Evolutionary conservation across 208 protist genomes (phyloP).

Genomic region (Crithidia fasciculata): DNA sequence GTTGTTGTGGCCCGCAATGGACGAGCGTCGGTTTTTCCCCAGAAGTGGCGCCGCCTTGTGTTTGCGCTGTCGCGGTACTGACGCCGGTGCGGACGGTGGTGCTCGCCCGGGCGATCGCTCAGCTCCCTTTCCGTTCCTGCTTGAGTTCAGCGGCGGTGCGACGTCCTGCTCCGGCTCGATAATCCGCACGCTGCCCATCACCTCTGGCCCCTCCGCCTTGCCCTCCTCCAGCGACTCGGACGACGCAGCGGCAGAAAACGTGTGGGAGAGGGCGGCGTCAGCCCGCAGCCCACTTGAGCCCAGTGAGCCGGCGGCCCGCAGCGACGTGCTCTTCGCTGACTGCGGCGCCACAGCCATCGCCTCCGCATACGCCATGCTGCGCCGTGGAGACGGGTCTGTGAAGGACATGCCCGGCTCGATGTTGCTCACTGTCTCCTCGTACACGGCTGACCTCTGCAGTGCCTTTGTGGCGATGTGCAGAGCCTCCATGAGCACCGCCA

Average conservation of each 20-base stretch:
- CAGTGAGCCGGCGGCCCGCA: neutral
- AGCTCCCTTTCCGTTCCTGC: neutral
- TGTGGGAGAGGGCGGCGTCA: neutral
- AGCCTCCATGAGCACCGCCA: constrained; percentile 44
- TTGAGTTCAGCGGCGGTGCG: neutral
- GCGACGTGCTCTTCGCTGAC: constrained; percentile 1
- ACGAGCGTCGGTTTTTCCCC: neutral
- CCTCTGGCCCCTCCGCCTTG: too few relatives aligned
- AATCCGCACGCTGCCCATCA: neutral
- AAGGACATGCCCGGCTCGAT: constrained; percentile 1
- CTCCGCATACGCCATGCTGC: constrained; percentile 6
- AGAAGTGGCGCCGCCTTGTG: neutral
- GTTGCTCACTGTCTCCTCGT: constrained; percentile 7
- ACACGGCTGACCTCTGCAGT: neutral
- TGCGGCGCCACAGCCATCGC: neutral
- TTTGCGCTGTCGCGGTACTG: neutral
- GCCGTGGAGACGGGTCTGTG: constrained; percentile 3
- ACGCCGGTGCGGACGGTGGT: neutral
- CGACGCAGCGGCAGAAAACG: too few relatives aligned
- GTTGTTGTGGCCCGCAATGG: neutral
- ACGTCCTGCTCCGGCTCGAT: neutral
- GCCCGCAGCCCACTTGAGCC: neutral
- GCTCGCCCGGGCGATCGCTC: neutral
- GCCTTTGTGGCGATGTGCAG: constrained; percentile 18
- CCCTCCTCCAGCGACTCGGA: too few relatives aligned